Conservation (phyloP, 2,329 filamentous ascomycete species). For the Colletotrichum sp. region DNA sequence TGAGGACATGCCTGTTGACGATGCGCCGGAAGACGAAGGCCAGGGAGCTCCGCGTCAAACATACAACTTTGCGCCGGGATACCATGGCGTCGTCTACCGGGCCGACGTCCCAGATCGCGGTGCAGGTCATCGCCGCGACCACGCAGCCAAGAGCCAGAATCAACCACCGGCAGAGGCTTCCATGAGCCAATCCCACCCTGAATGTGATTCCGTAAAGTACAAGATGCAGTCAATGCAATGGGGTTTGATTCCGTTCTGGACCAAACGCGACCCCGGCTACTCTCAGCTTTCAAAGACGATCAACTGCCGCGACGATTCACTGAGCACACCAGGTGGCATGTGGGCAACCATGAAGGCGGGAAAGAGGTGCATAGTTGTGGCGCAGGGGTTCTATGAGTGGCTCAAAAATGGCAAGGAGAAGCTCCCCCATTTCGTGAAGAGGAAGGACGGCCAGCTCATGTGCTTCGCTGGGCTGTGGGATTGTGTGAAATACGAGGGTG, state of each 20-base stretch:
- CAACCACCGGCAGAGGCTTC: neutral
- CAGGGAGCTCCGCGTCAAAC: conserved; percentile 69
- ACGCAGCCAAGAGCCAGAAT: conserved; percentile 11
- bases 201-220: conserved; percentile 57
- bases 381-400: conserved; percentile 97
- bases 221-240: conserved; percentile 94
- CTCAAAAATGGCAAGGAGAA: conserved; percentile 83
- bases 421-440: conserved; percentile 82
- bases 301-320: conserved; percentile 91
- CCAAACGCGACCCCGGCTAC: conserved; percentile 81
- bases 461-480: conserved; percentile 94
- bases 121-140: conserved; percentile 43
- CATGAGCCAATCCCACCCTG: conserved; percentile 26
- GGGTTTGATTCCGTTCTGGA: conserved; percentile 95
- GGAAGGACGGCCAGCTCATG: conserved; percentile 84
- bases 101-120: conserved; percentile 71
- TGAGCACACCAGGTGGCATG: conserved; percentile 78
- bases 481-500: conserved; percentile 79
- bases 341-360: conserved; percentile 90
- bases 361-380: conserved; percentile 87
- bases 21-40: conserved; percentile 73
- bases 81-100: conserved; percentile 84
- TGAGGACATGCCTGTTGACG: conserved; percentile 74
- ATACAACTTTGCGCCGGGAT: conserved; percentile 93
- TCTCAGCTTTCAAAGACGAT: conserved; percentile 83